These are phyloP conservation scores for Leccinum subrobustum DNA, from an alignment of 1,284 basidiomycete genomes.

Conservation along the genomic window DNA sequence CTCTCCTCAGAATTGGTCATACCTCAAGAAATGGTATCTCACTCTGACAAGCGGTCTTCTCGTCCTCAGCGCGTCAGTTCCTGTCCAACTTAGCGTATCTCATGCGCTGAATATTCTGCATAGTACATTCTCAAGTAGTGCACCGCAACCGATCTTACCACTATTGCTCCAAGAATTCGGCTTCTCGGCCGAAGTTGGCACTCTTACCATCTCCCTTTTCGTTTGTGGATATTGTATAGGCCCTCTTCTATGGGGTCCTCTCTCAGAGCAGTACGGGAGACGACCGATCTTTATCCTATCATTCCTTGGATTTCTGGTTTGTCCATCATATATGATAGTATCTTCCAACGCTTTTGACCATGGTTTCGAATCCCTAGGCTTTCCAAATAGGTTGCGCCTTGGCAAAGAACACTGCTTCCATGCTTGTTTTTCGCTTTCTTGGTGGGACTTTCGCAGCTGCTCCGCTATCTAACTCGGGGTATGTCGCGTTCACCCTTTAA, in stretches of 20 bases:
- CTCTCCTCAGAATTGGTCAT: constrained; percentile 53
- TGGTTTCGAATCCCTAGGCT: constrained; percentile 29
- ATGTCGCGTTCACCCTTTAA: constrained; percentile 13
- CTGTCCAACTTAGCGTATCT: background rate
- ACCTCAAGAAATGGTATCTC: constrained; percentile 59
- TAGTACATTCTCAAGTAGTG: constrained; percentile 64
- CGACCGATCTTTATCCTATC: constrained; percentile 67
- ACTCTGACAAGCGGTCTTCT: constrained; percentile 60
- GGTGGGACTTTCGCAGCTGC: constrained; percentile 54
- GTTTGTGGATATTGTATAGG: constrained; percentile 58
- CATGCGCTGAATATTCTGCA: constrained; percentile 11
- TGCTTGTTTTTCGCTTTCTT: constrained; percentile 67
- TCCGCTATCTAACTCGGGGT: constrained; percentile 49
- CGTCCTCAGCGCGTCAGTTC: constrained; percentile 63
- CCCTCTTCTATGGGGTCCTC: constrained; percentile 64
- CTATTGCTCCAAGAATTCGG: constrained; percentile 51
- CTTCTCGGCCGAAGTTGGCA: constrained; percentile 53
- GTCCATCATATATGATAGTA: constrained; percentile 7
- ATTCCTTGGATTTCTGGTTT: constrained; percentile 62
- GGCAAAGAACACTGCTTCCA: constrained; percentile 51
- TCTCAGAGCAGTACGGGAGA: constrained; percentile 55
- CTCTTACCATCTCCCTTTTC: constrained; percentile 52
- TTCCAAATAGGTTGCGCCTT: constrained; percentile 70
- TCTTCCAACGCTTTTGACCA: background rate
- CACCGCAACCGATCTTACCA: constrained; percentile 48